Percentiles rank a stretch among this genome's conserved stretches.
These are phyloP conservation scores for Ceratobasidium sp. DNA, from an alignment of 1,284 basidiomycete species.

Conservation along the genomic window DNA sequence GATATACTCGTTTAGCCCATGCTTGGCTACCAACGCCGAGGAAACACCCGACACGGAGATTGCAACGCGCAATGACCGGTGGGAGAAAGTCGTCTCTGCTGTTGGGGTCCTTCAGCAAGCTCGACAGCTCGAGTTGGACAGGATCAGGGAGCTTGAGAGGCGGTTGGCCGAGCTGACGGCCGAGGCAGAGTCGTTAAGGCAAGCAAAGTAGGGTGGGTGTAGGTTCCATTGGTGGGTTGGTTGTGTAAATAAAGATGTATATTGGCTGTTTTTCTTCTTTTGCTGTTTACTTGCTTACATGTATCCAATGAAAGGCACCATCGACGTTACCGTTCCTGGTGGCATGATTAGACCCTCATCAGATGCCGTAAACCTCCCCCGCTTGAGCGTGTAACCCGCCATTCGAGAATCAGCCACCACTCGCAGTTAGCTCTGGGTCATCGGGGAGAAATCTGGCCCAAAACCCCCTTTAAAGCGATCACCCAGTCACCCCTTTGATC, in stretches of 20 bases:
- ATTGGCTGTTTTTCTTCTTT: conserved; percentile 4
- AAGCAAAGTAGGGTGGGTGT: not conserved
- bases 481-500: no score
- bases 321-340: not conserved
- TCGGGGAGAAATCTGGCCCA: no score
- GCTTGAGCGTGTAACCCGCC: no score
- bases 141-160: conserved; percentile 33
- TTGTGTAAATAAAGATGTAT: conserved; percentile 24
- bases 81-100: conserved; percentile 38
- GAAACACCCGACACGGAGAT: conserved; percentile 43
- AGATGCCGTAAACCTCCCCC: no score
- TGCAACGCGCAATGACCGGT: conserved; percentile 40
- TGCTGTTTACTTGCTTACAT: conserved; percentile 34
- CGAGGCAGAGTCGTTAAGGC: conserved; percentile 18
- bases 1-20: conserved; percentile 38
- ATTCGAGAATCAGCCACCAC: no score
- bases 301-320: conserved; percentile 34
- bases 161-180: conserved; percentile 32
- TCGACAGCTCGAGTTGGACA: conserved; percentile 35
- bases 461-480: no score
- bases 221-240: no score
- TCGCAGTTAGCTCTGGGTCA: no score
- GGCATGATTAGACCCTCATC: no score
- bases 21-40: conserved; percentile 30
- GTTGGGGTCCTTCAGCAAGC: conserved; percentile 30